Conservation (phyloP, 1,284 basidiomycete genomes). For the Cryptococcus depauperatus region DNA sequence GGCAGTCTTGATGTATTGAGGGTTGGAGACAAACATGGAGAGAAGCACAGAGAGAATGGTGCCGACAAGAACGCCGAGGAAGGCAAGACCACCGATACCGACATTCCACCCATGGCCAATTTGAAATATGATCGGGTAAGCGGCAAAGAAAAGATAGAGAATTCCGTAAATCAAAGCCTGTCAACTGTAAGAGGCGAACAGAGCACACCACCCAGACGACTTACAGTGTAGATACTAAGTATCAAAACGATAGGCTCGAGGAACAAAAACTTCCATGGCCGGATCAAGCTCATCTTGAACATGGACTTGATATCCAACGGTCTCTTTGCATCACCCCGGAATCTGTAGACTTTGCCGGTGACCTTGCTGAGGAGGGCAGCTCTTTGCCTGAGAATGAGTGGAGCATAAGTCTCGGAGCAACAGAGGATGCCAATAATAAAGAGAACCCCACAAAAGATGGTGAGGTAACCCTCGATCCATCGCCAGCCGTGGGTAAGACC, state of each 20-base stretch:
- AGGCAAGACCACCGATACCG: slow-evolving; percentile 57
- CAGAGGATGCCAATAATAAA: slow-evolving; percentile 31
- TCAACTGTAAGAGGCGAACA: slow-evolving; percentile 19
- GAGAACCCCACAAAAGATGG: slow-evolving; percentile 44
- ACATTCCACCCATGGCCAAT: slow-evolving; percentile 54
- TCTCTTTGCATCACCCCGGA: slow-evolving; percentile 46
- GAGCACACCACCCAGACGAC: background rate
- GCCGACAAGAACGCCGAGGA: slow-evolving; percentile 60
- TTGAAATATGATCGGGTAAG: slow-evolving; percentile 56
- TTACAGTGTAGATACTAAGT: slow-evolving; percentile 52
- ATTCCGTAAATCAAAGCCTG: slow-evolving; percentile 52
- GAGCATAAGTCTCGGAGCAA: slow-evolving; percentile 47
- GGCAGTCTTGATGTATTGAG: slow-evolving; percentile 50
- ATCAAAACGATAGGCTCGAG: slow-evolving; percentile 48
- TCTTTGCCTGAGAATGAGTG: slow-evolving; percentile 42
- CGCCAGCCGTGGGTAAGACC: slow-evolving; percentile 43
- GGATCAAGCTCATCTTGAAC: slow-evolving; percentile 42
- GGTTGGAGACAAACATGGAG: slow-evolving; percentile 44
- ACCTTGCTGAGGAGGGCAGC: slow-evolving; percentile 40
- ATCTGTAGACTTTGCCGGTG: slow-evolving; percentile 45
- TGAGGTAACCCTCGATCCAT: slow-evolving; percentile 61
- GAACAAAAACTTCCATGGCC: slow-evolving; percentile 48
- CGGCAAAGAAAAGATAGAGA: slow-evolving; percentile 40
- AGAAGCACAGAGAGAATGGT: slow-evolving; percentile 41
- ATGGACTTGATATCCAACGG: slow-evolving; percentile 32